Percentiles rank a stretch among this genome's conserved stretches.
phyloP scores from a whole-genome alignment of 2,329 filamentous ascomycete genomes.

The Orbilia javanica region DNA sequence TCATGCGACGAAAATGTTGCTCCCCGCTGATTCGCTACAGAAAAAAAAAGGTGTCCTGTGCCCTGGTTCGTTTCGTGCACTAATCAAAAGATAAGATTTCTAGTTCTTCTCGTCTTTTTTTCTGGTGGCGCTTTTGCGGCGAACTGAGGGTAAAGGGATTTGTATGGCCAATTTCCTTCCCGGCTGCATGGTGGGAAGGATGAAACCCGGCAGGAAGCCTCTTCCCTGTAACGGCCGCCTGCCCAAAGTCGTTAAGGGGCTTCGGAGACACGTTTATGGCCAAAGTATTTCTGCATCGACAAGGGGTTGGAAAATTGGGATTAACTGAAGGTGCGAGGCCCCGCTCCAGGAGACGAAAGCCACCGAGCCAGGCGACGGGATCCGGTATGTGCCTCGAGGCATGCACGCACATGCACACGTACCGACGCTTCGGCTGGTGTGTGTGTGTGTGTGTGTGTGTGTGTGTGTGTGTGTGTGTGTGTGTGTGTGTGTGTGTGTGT shows the following conservation, averaged over 20 bases:
- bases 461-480: slow-evolving; percentile 22
- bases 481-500: slow-evolving; percentile 21
- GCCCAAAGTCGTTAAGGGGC: slow-evolving; percentile 56
- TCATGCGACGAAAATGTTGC: slow-evolving; percentile 54
- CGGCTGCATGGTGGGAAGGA: slow-evolving; percentile 50
- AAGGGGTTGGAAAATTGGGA: slow-evolving; percentile 25
- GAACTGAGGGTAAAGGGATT: slow-evolving; percentile 44
- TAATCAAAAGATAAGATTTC: slow-evolving; percentile 59
- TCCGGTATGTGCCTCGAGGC: slow-evolving; percentile 23
- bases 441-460: slow-evolving; percentile 21
- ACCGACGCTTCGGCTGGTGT: slow-evolving; percentile 42
- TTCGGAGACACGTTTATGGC: slow-evolving; percentile 29
- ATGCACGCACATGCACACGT: slow-evolving; percentile 41
- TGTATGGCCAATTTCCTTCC: slow-evolving; percentile 56
- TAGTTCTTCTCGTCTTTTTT: slow-evolving; percentile 39
- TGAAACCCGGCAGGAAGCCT: slow-evolving; percentile 51
- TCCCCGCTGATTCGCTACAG: slow-evolving; percentile 53
- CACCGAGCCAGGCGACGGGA: slow-evolving; percentile 38
- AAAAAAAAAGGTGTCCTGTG: slow-evolving; percentile 43
- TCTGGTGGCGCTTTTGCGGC: slow-evolving; percentile 46
- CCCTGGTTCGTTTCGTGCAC: slow-evolving; percentile 52
- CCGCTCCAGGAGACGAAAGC: slow-evolving; percentile 51
- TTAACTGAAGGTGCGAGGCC: slow-evolving; percentile 10
- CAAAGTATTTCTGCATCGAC: slow-evolving; percentile 43
- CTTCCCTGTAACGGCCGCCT: slow-evolving; percentile 44